Percentiles rank a stretch among this genome's conserved stretches.
phyloP scores from a whole-genome alignment of 1,139 yeast species.

The Saccharomycopsis crataegensis region DNA sequence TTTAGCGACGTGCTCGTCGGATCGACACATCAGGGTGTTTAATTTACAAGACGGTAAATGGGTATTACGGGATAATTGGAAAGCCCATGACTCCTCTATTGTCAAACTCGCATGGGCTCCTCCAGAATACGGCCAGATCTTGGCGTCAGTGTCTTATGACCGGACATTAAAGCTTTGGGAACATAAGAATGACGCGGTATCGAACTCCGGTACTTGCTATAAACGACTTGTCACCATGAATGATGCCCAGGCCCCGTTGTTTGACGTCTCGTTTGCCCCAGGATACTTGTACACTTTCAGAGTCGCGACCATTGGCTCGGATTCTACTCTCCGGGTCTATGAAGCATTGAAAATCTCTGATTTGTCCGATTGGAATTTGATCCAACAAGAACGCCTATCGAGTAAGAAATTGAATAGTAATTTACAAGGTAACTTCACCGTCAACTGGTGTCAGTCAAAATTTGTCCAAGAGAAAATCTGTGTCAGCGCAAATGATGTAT shows the following conservation, averaged over 20 bases:
- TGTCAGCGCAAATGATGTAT: constrained; percentile 84
- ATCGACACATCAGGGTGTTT: constrained; percentile 84
- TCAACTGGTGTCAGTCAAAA: constrained; percentile 92
- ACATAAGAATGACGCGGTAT: constrained; percentile 73
- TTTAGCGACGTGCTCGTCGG: constrained; percentile 87
- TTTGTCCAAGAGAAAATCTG: constrained; percentile 75
- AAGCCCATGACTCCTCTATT: constrained; percentile 87
- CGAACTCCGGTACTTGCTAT: constrained; percentile 80
- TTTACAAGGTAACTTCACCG: constrained; percentile 76
- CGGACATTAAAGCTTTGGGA: constrained; percentile 87
- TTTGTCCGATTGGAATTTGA: constrained; percentile 70
- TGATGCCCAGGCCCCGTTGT: constrained; percentile 83
- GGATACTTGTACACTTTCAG: constrained; percentile 66
- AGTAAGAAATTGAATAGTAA: constrained; percentile 69
- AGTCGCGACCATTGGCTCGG: constrained; percentile 84
- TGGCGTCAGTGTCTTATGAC: constrained; percentile 87
- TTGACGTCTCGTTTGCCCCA: constrained; percentile 88
- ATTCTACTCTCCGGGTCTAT: constrained; percentile 78
- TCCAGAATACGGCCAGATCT: constrained; percentile 82
- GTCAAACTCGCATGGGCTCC: constrained; percentile 86
- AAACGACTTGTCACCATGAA: constrained; percentile 62
- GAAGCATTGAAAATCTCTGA: constrained; percentile 88
- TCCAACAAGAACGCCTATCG: constrained; percentile 42
- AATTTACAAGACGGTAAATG: constrained; percentile 57
- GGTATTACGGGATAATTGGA: constrained; percentile 83